Evolutionary conservation across 1,139 yeast species (phyloP).

Genomic region (Geotrichum bryndzae): DNA sequence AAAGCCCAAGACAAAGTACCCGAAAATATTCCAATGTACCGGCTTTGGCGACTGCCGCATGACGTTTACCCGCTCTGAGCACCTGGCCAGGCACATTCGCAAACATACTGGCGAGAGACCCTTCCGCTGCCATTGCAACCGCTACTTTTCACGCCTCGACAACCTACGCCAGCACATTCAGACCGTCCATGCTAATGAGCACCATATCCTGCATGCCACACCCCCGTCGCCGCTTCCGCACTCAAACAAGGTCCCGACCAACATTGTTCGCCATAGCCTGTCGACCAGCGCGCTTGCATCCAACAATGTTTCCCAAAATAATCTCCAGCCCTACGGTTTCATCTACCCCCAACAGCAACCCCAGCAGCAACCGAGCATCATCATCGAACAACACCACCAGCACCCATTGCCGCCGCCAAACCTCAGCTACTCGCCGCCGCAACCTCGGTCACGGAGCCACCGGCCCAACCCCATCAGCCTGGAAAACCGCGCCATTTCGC

Average conservation of each 20-base stretch:
- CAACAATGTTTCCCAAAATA: not conserved
- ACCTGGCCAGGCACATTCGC: slow-evolving; percentile 83
- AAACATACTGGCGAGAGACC: slow-evolving; percentile 97
- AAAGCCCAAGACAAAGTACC: slow-evolving; percentile 32
- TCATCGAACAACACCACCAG: slow-evolving; percentile 18
- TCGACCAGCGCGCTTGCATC: not conserved
- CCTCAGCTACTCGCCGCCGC: slow-evolving; percentile 8
- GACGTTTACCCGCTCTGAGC: slow-evolving; percentile 87
- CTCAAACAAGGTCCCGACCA: slow-evolving; percentile 27
- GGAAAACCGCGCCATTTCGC: not conserved
- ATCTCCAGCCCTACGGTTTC: not conserved
- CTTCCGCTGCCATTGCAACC: slow-evolving; percentile 78
- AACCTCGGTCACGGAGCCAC: slow-evolving; percentile 12
- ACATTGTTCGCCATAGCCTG: slow-evolving; percentile 1
- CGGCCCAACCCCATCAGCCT: slow-evolving; percentile 12
- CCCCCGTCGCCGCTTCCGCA: slow-evolving; percentile 29
- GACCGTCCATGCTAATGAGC: slow-evolving; percentile 86
- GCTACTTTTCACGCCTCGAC: slow-evolving; percentile 78
- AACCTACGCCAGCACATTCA: slow-evolving; percentile 88
- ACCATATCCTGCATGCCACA: slow-evolving; percentile 37
- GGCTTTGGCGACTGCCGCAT: slow-evolving; percentile 84
- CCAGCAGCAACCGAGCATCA: slow-evolving; percentile 15
- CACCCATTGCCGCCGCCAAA: slow-evolving; percentile 5
- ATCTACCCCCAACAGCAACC: slow-evolving; percentile 11
- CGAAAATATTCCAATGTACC: slow-evolving; percentile 67